These are phyloP conservation scores for Strigomonas galati DNA, from an alignment of 208 protist species.

Conservation along the genomic window DNA sequence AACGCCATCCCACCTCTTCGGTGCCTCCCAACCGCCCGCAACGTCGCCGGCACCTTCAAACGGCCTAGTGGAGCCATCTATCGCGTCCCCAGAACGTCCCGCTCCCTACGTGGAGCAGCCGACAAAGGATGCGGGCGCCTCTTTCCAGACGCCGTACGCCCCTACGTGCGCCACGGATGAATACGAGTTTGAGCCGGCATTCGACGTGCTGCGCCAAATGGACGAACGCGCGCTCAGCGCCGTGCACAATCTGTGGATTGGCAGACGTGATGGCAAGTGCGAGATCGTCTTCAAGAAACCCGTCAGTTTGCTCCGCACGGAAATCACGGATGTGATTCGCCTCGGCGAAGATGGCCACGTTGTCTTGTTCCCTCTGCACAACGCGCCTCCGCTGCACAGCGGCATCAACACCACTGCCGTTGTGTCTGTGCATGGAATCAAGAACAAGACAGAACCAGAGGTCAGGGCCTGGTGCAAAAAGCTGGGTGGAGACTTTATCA, in stretches of 20 bases:
- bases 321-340: constrained; percentile 51
- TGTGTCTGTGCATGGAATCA: constrained; percentile 62
- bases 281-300: constrained; percentile 69
- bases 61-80: too few species aligned
- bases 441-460: constrained; percentile 17
- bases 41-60: too few species aligned
- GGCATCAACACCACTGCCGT: constrained; percentile 62
- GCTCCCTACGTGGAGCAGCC: too few species aligned
- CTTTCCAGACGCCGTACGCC: constrained; percentile 9
- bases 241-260: constrained; percentile 51
- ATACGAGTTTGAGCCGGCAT: constrained; percentile 56
- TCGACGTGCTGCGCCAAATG: constrained; percentile 43
- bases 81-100: too few species aligned
- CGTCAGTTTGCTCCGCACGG: constrained; percentile 75
- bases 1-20: constrained; percentile 5
- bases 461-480: constrained; percentile 4
- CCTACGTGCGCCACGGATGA: constrained; percentile 61
- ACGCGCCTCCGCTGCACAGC: constrained; percentile 22
- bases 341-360: constrained; percentile 64
- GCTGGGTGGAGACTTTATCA: not conserved
- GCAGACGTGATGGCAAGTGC: constrained; percentile 57
- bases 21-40: too few species aligned
- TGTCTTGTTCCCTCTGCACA: constrained; percentile 45
- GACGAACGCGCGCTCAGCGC: constrained; percentile 43
- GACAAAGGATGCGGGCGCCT: too few species aligned